phyloP scores from a whole-genome alignment of 352 stramenopile species.

The Phytophthora pistaciae region DNA sequence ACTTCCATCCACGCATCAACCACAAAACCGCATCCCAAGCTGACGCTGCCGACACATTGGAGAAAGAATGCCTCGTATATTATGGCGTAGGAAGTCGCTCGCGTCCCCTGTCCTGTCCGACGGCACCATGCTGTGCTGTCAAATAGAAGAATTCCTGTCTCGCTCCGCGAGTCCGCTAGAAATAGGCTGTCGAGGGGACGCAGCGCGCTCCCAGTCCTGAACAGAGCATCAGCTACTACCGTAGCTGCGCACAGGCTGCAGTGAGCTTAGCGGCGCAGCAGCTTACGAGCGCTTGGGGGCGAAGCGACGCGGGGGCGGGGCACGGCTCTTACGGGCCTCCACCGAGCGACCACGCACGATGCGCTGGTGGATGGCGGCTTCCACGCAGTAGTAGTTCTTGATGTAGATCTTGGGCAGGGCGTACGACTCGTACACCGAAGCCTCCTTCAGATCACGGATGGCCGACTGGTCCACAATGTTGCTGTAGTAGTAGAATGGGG shows the following conservation, averaged over 20 bases:
- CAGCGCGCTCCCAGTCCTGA: constrained; percentile 21
- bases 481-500: constrained; percentile 41
- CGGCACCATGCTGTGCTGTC: constrained; percentile 6
- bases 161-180: constrained; percentile 3
- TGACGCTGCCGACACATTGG: constrained; percentile 40
- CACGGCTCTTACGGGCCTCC: constrained; percentile 93
- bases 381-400: constrained; percentile 99
- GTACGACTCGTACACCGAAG: constrained; percentile 99
- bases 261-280: constrained; percentile 17
- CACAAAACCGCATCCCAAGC: constrained; percentile 15
- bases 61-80: constrained; percentile 63
- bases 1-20: neutral
- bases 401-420: constrained; percentile 99
- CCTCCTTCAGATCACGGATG: constrained; percentile 98
- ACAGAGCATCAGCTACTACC: constrained; percentile 37
- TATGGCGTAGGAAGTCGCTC: constrained; percentile 34
- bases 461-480: constrained; percentile 99
- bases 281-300: constrained; percentile 73
- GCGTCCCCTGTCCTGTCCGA: constrained; percentile 9
- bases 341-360: constrained; percentile 98
- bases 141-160: constrained; percentile 1
- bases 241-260: constrained; percentile 1
- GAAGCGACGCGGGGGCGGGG: constrained; percentile 91
- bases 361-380: constrained; percentile 99
- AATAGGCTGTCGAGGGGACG: neutral